Evolutionary conservation across 2,329 filamentous ascomycete genomes (phyloP).

Genomic region (Herpomyces periplanetae): DNA sequence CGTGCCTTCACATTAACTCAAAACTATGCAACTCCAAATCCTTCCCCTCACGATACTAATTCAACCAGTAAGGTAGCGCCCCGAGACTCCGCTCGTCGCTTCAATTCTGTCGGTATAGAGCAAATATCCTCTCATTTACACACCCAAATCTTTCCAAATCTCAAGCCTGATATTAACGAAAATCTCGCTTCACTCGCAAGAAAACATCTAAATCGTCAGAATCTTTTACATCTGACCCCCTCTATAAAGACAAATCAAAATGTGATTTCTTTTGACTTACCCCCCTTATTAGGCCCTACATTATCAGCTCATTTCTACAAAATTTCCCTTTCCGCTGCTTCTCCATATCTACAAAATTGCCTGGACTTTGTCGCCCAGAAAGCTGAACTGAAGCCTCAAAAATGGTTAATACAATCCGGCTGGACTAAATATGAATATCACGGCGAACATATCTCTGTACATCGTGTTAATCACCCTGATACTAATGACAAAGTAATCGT

Average conservation of each 20-base stretch:
- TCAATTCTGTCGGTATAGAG: slow-evolving; percentile 77
- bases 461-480: slow-evolving; percentile 33
- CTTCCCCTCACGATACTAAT: no score
- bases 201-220: slow-evolving; percentile 47
- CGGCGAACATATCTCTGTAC: slow-evolving; percentile 27
- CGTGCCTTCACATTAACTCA: no score
- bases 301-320: slow-evolving; percentile 81
- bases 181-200: slow-evolving; percentile 40
- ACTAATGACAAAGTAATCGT: slow-evolving; percentile 48
- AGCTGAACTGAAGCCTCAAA: slow-evolving; percentile 17
- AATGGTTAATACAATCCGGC: slow-evolving; percentile 41
- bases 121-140: slow-evolving; percentile 56
- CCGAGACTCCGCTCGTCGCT: no score
- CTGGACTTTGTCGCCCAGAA: slow-evolving; percentile 26
- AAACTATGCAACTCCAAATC: no score
- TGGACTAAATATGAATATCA: slow-evolving; percentile 74
- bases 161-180: slow-evolving; percentile 11
- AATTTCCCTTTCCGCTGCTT: slow-evolving; percentile 46
- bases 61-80: no score
- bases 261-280: slow-evolving; percentile 56
- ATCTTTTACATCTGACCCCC: slow-evolving; percentile 63
- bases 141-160: slow-evolving; percentile 32
- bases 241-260: slow-evolving; percentile 22
- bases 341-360: slow-evolving; percentile 37
- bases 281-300: slow-evolving; percentile 31